Conservation (phyloP, 2,329 filamentous ascomycete species). For the Cladosporium sphaerospermum region DNA sequence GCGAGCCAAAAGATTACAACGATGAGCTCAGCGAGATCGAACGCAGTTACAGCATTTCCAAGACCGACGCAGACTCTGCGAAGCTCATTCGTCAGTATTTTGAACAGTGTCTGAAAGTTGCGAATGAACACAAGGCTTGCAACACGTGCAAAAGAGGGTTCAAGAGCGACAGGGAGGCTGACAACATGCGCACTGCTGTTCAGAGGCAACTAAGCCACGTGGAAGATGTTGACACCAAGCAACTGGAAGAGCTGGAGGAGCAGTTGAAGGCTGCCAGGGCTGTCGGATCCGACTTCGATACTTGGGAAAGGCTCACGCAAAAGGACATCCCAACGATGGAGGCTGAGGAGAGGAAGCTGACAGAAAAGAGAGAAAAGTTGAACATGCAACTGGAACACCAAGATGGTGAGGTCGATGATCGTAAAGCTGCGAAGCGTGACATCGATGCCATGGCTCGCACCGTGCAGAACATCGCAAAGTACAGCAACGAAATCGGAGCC, state of each 20-base stretch:
- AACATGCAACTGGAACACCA: conserved; percentile 50
- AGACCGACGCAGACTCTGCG: conserved; percentile 62
- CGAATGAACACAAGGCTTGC: conserved; percentile 66
- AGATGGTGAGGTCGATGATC: conserved; percentile 59
- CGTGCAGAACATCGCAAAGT: conserved; percentile 67
- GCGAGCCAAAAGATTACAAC: conserved; percentile 44
- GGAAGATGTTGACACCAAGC: conserved; percentile 40
- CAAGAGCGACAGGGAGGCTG: conserved; percentile 51
- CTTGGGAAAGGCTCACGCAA: conserved; percentile 60
- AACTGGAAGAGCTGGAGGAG: conserved; percentile 55
- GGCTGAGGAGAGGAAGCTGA: conserved; percentile 54
- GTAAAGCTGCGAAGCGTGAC: conserved; percentile 61
- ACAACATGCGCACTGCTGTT: conserved; percentile 61
- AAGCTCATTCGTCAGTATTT: conserved; percentile 53
- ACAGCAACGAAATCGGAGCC: conserved; percentile 63
- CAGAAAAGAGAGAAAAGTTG: conserved; percentile 32
- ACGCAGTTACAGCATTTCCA: conserved; percentile 44
- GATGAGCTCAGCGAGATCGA: conserved; percentile 48
- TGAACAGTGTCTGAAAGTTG: conserved; percentile 57
- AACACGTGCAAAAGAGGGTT: conserved; percentile 70
- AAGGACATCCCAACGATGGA: conserved; percentile 65
- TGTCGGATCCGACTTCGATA: conserved; percentile 65
- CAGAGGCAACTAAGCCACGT: conserved; percentile 42
- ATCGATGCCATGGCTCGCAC: conserved; percentile 71
- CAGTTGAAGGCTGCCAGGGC: conserved; percentile 42